Evolutionary conservation across 225 moss, liverwort and hornwort genomes (phyloP), one percentile per base, ranked within the genome.

Genomic region (Polytrichum commune): DNA sequence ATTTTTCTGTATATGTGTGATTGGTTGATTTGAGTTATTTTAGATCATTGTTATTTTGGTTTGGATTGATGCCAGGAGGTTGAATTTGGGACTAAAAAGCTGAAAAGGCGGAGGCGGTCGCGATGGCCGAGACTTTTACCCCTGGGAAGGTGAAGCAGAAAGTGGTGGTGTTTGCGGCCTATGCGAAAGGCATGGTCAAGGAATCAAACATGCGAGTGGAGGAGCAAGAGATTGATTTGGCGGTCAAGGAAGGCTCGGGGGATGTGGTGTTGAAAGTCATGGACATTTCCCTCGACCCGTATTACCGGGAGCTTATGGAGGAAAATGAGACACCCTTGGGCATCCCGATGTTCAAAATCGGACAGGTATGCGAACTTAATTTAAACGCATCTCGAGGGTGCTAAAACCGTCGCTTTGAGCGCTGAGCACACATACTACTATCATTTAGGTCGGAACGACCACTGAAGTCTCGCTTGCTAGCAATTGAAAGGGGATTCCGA

Each of bases 191-290:
- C 29, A 70, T 63, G 80, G 71, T 69, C 16, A 68, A 77, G 54
- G 84, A 80, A 65, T 56, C 76, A 24, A 57, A 80, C n/a, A n/a
- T 84, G 7, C 71, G 71, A 29, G 80, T 84, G 54, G 71, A 74
- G 63, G 84, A 84, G n/a, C 60, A 32, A 1, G 78, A 78, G 68
- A 56, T 81, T 4, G 72, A 68, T 1, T 13, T 81, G 24, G 24
- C 2, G 6, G 78, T 66, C 16, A 65, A 72, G 8, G 30, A 73
- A 4, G 77, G 75, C 16, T 80, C 84, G 33, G 60, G 68, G 1
- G 81, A 84, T 22, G 80, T 84, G 6, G 68, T 69, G 8, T 65
- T 81, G 5, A 77, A 78, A 75, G 54, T 75, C 6, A 19, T 29
- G 54, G 78, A 63, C 30, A 10, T 80, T 18, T 80, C 80, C 3